Evolutionary conservation across 345 rosid species (phyloP).

Genomic region (Corymbia maculata): DNA sequence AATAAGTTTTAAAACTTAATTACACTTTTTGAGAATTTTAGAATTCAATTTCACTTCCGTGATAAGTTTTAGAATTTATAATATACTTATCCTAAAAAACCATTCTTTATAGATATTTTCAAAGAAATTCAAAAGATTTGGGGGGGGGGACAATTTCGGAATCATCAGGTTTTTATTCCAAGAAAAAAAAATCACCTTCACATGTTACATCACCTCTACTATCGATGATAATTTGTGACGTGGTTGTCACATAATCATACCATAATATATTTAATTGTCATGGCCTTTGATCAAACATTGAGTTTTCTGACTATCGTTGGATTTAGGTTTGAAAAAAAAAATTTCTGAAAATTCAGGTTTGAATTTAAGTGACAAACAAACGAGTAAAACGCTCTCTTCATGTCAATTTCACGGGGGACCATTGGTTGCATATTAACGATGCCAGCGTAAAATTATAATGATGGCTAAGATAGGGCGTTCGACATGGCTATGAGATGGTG

Average conservation of each 20-base stretch:
- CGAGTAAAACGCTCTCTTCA: background rate
- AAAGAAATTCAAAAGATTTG: no score
- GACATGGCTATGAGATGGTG: background rate
- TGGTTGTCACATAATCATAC: background rate
- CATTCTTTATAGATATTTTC: background rate
- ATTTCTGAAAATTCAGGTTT: background rate
- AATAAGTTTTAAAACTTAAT: no score
- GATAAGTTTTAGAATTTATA: no score
- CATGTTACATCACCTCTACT: accelerated
- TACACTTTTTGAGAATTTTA: no score
- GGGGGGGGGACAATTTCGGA: background rate
- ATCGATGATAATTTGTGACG: background rate
- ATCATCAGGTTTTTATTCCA: background rate
- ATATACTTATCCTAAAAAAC: no score
- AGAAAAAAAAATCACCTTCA: background rate
- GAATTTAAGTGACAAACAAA: background rate
- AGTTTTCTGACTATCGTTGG: background rate
- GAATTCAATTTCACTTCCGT: no score
- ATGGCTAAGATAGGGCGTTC: background rate
- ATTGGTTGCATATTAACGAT: background rate
- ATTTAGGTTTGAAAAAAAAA: background rate
- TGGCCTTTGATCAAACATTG: background rate
- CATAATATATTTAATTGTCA: background rate
- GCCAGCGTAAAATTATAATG: background rate
- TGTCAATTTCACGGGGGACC: background rate